Conservation (phyloP, 352 stramenopile genomes). For the Pythium coloratum region DNA sequence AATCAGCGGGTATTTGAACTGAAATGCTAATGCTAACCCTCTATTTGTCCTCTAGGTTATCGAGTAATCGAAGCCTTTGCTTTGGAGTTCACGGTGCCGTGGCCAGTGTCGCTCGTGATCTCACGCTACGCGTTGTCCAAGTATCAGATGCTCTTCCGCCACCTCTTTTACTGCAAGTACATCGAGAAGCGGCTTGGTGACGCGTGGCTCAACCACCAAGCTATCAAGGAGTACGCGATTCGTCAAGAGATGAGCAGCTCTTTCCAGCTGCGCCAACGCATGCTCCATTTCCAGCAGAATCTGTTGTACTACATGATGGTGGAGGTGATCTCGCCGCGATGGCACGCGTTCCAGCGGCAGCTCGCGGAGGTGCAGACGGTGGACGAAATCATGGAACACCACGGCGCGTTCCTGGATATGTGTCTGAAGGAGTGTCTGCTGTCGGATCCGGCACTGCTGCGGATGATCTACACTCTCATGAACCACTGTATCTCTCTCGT, state of each 20-base stretch:
- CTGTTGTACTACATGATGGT: conserved; percentile 99
- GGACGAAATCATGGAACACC: conserved; percentile 94
- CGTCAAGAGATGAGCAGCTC: conserved; percentile 88
- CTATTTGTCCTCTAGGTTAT: conserved; percentile 41
- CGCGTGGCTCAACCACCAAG: conserved; percentile 96
- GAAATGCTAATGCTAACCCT: not conserved
- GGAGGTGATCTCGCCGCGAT: conserved; percentile 94
- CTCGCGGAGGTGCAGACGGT: conserved; percentile 82
- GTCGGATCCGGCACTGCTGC: conserved; percentile 94
- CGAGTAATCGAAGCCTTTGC: conserved; percentile 96
- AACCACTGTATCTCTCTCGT: conserved; percentile 95
- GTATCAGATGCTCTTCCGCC: conserved; percentile 99
- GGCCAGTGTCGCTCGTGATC: conserved; percentile 97
- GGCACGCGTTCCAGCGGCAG: conserved; percentile 88
- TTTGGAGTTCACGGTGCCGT: conserved; percentile 96
- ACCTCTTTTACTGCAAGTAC: conserved; percentile 99
- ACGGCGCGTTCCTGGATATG: conserved; percentile 95
- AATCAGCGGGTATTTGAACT: not conserved
- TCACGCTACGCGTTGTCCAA: conserved; percentile 93
- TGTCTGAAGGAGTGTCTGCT: conserved; percentile 97
- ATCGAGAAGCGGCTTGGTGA: conserved; percentile 95
- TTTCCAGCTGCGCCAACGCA: conserved; percentile 96
- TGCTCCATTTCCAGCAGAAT: conserved; percentile 99
- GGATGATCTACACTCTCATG: conserved; percentile 95
- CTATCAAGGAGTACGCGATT: conserved; percentile 89